Conservation (phyloP, 169 alveolate species). For the Babesia bovis region DNA sequence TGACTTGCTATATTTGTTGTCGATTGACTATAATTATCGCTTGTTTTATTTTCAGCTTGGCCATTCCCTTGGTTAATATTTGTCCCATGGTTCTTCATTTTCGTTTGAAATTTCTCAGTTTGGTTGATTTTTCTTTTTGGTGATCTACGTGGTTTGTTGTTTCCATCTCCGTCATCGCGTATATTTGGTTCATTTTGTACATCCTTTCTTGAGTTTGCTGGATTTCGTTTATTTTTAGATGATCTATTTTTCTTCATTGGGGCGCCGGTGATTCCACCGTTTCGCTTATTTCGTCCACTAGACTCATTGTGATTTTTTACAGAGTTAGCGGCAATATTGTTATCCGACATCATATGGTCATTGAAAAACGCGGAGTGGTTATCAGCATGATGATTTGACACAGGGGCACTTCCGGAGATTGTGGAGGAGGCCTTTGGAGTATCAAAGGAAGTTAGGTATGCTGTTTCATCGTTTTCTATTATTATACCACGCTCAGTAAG, state of each 20-base stretch:
- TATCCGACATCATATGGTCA: neutral
- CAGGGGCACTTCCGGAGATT: neutral
- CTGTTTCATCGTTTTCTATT: constrained; percentile 5
- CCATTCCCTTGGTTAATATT: neutral
- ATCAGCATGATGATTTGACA: neutral
- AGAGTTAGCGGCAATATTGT: neutral
- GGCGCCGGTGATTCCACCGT: neutral
- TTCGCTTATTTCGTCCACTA: neutral
- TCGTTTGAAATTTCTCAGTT: too few species aligned
- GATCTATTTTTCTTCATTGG: neutral
- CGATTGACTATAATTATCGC: too few species aligned
- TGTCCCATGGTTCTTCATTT: neutral
- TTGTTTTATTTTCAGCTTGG: too few species aligned
- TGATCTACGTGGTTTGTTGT: neutral
- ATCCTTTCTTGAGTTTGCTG: too few species aligned
- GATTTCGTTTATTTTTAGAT: too few species aligned
- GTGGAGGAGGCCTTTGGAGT: neutral
- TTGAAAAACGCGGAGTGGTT: neutral
- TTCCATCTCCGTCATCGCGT: too few species aligned
- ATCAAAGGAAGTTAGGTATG: neutral
- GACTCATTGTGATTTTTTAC: neutral
- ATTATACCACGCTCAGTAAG: neutral
- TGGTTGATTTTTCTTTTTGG: neutral
- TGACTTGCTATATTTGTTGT: neutral
- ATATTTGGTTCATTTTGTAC: neutral